phyloP scores from a whole-genome alignment of 2,329 filamentous ascomycete species.

The Clonostachys solani region DNA sequence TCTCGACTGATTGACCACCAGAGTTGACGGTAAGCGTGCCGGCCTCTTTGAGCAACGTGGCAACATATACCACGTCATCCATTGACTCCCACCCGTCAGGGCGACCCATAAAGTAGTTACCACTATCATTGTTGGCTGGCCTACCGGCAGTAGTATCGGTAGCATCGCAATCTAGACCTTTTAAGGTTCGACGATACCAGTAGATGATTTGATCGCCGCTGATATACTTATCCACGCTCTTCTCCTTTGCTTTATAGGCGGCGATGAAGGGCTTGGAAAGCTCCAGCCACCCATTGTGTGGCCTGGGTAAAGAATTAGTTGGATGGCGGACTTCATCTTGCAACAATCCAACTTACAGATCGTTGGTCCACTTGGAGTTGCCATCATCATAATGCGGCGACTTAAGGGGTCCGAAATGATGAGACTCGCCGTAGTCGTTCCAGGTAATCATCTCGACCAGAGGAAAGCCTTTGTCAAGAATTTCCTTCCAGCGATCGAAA shows the following conservation, averaged over 20 bases:
- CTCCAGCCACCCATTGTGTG: slow-evolving; percentile 49
- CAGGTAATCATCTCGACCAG: slow-evolving; percentile 43
- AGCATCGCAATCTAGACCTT: slow-evolving; percentile 38
- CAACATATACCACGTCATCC: slow-evolving; percentile 45
- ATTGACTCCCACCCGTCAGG: slow-evolving; percentile 45
- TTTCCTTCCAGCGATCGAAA: slow-evolving; percentile 50
- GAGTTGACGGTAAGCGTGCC: slow-evolving; percentile 39
- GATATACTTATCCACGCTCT: slow-evolving; percentile 32
- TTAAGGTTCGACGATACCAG: slow-evolving; percentile 50
- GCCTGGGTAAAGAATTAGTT: slow-evolving; percentile 5
- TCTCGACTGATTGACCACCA: slow-evolving; percentile 33
- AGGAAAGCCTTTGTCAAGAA: slow-evolving; percentile 32
- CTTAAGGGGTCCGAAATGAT: slow-evolving; percentile 45
- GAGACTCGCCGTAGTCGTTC: slow-evolving; percentile 49
- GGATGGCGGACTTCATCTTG: too few species aligned
- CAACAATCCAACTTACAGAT: neutral
- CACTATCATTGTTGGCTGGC: slow-evolving; percentile 34
- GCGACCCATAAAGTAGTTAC: slow-evolving; percentile 46
- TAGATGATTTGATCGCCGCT: slow-evolving; percentile 45
- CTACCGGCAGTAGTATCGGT: slow-evolving; percentile 43
- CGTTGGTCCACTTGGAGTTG: slow-evolving; percentile 43
- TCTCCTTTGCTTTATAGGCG: slow-evolving; percentile 43
- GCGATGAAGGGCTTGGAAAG: slow-evolving; percentile 49
- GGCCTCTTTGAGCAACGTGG: slow-evolving; percentile 38
- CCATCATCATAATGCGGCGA: slow-evolving; percentile 35